Base-by-base conservation (phyloP, 768 basidiomycete species). In the Termitomyces bulborhizus region DNA sequence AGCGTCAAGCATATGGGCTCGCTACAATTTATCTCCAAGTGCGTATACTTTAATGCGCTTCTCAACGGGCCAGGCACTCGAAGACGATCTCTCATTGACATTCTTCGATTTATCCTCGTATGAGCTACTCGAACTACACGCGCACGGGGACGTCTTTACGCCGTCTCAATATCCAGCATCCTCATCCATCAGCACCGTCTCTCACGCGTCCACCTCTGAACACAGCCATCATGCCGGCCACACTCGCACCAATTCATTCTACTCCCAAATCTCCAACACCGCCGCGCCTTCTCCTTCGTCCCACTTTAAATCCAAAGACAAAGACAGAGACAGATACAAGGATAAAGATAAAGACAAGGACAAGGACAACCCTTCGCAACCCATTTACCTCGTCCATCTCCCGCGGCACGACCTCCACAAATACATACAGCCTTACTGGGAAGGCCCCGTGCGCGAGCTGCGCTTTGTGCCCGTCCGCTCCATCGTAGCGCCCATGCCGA, bases 61-160 rank as follows among this genome's bases (percentile, higher is more conserved):
- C 62, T 80, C 86, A 2, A 87, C 87, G 0, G 85, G 86, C 3
- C 78, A 86, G 59, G 68, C 86, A 13, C 77, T 90, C 31, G 84
- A 90, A 62, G 87, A 89, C 62, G 82, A 85, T 21, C 79, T 77
- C 44, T 58, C 72, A 9, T 63, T 78, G 1, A 69, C 77, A 0
- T 85, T 82, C 77, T 88, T 88, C 62, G 71, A 77, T 40, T 62
- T 90, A 21, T 69, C 73, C 6, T 78, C 84, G 0, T 73, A 82
- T 58, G 89, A 90, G 60, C 75, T 91, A 2, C 74, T 91, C 21
- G 89, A 91, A 62, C 66, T 91, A 16, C 87, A 91, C 48, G 62
- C 59, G 13, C 62, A 65, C 24, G 40, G 39, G 3, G 48, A 54
- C 42, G 47, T 57, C 12, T 56, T 27, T 9, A 5, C 45, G 0